Percentiles rank a stretch among this genome's conserved stretches.
phyloP scores from a whole-genome alignment of 139 green algal genomes.

The Haematococcus lacustris region DNA sequence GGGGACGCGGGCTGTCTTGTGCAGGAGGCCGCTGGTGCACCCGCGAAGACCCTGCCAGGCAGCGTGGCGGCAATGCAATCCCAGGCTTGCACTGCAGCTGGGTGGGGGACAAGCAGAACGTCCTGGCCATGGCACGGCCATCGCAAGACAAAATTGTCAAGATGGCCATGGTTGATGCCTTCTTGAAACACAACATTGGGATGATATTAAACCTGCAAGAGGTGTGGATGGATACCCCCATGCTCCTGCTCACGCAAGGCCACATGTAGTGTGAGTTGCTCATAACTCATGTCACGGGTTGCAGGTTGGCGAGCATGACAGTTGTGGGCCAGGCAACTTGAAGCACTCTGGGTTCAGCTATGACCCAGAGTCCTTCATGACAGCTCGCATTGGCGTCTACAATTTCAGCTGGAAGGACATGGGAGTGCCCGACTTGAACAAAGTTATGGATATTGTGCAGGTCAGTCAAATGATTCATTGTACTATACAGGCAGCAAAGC shows the following conservation, averaged over 20 bases:
- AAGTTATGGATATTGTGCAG: conserved; percentile 71
- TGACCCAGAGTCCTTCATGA: conserved; percentile 55
- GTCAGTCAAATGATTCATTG: conserved; percentile 19
- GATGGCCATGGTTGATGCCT: conserved; percentile 30
- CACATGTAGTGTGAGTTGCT: no score
- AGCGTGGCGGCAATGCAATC: conserved; percentile 41
- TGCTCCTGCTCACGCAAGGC: no score
- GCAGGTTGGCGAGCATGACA: conserved; percentile 59
- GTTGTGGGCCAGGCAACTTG: conserved; percentile 57
- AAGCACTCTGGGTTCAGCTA: conserved; percentile 54
- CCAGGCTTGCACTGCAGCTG: conserved; percentile 59
- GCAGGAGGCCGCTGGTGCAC: conserved; percentile 37
- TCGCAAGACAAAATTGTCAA: conserved; percentile 47
- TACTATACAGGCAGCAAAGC: no score
- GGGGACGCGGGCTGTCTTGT: no score
- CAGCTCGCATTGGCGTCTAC: conserved; percentile 40
- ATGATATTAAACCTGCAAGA: conserved; percentile 71
- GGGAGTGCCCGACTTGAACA: conserved; percentile 48
- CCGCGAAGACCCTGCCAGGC: conserved; percentile 35
- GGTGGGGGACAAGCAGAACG: conserved; percentile 31
- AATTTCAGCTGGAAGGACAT: conserved; percentile 69
- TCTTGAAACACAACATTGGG: conserved; percentile 39
- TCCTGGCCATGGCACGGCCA: conserved; percentile 64
- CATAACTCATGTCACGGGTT: no score
- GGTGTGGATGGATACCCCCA: no score